Base-by-base conservation (phyloP, 2,329 filamentous ascomycete genomes). In the Beauveria medogensis region DNA sequence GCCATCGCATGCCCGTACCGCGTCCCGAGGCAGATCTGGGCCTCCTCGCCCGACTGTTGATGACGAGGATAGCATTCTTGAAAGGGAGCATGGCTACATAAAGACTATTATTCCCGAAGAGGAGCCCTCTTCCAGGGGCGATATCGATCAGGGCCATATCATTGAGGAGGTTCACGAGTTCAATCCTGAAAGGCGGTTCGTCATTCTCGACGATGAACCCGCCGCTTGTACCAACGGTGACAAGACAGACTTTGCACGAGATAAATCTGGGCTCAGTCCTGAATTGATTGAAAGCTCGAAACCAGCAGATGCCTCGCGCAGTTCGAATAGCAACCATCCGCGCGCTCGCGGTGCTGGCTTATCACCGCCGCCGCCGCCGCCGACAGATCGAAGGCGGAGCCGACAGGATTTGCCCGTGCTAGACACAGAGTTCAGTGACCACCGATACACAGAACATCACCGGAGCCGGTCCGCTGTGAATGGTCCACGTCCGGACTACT, bases 21-120 rank as follows among this genome's bases (percentile, higher is more conserved):
- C 28, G 10, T 48, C 51, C 5, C 50, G 44, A 30, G 20, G 51
- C 51, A 37, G 26, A 10, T 22, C 58, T 30, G 20, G 34, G 69
- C 85, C 87, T 6, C 88, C 87, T 1, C 77, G 78, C 20, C 86
- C 88, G 4, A 85, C 73, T 41, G 87, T 88, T 53, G 89, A 92
- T 70, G 88, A 92, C 69, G 89, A 91, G 70, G 75, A 70, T 18
- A 79, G 77, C 16, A 83, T 88, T 8, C 72, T 90, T 43, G 81
- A 81, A 6, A 84, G 80, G 69, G 89, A 92, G 69, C 73, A 82
- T 66, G 77, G 78, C 28, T 72, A 73, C 30, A 55, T 58, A 12
- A 66, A 69, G 40, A 65, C 72, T 41, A 63, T 71, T 43, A 66
- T 62, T 12, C 41, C 51, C 18, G 78, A 76, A 61, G 86, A 87